Evolutionary conservation across 768 basidiomycete genomes (phyloP).

Genomic region (Solioccasus polychromus): DNA sequence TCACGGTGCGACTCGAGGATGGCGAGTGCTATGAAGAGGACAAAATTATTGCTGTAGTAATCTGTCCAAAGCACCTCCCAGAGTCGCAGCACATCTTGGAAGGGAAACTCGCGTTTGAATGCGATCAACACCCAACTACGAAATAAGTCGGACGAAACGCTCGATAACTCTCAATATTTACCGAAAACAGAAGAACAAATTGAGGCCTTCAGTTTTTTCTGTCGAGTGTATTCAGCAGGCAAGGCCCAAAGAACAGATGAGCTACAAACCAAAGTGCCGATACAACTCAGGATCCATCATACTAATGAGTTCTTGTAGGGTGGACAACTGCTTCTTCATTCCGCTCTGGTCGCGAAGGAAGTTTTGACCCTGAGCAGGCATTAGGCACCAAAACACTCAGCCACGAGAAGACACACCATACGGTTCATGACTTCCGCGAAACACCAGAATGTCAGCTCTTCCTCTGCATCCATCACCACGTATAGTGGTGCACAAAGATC

Average conservation of each 20-base stretch:
- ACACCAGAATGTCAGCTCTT: constrained; percentile 94
- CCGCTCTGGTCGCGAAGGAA: constrained; percentile 96
- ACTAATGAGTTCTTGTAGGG: constrained; percentile 84
- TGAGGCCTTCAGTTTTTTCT: constrained; percentile 87
- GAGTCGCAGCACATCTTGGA: constrained; percentile 81
- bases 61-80: constrained; percentile 97
- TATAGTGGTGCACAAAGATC: constrained; percentile 94
- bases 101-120: constrained; percentile 96
- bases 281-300: constrained; percentile 97
- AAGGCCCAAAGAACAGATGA: neutral
- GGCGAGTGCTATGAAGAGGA: constrained; percentile 93
- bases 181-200: constrained; percentile 98
- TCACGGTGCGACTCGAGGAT: constrained; percentile 94
- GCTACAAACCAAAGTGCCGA: constrained; percentile 69
- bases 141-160: constrained; percentile 1
- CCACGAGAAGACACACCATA: constrained; percentile 59
- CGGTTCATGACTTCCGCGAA: constrained; percentile 93
- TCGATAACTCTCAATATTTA: constrained; percentile 35
- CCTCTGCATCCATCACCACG: constrained; percentile 85
- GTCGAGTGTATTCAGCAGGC: constrained; percentile 21
- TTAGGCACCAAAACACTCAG: constrained; percentile 3
- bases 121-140: constrained; percentile 84
- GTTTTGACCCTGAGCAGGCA: constrained; percentile 71
- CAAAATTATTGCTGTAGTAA: constrained; percentile 82
- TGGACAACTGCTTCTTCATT: constrained; percentile 92